Percentiles rank a stretch among this genome's conserved stretches.
These are phyloP conservation scores for Claviceps sp. DNA, from an alignment of 2,329 filamentous ascomycete genomes.

Conservation along the genomic window DNA sequence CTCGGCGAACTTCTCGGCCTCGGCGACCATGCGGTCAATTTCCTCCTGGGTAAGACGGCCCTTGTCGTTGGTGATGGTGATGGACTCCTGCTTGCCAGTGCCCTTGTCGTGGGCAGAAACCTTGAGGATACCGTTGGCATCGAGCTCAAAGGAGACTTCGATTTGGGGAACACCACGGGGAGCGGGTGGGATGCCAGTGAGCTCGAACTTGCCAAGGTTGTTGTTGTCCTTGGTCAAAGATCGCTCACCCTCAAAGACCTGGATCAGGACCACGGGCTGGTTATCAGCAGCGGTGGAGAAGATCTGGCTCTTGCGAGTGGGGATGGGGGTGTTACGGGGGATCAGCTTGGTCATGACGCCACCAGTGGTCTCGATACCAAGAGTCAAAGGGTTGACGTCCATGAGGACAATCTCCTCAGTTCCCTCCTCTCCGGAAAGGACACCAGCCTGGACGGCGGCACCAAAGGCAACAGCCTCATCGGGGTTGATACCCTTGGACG, in stretches of 20 bases:
- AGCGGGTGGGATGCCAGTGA: constrained; percentile 87
- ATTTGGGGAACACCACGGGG: constrained; percentile 96
- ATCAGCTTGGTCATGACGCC: constrained; percentile 98
- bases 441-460: constrained; percentile 92
- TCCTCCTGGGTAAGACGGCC: constrained; percentile 91
- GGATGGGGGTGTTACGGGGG: constrained; percentile 85
- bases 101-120: constrained; percentile 95
- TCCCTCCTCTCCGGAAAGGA: constrained; percentile 77
- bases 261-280: constrained; percentile 88
- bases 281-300: constrained; percentile 96
- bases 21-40: constrained; percentile 97
- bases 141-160: constrained; percentile 93
- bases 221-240: constrained; percentile 96
- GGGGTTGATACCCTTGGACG: constrained; percentile 98
- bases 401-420: constrained; percentile 77
- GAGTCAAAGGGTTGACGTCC: constrained; percentile 92
- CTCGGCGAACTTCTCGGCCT: constrained; percentile 97
- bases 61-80: constrained; percentile 99
- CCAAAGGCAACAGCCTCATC: constrained; percentile 98
- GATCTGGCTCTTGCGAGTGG: constrained; percentile 93
- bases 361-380: constrained; percentile 94
- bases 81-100: constrained; percentile 91
- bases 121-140: constrained; percentile 97
- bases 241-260: constrained; percentile 90
- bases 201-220: constrained; percentile 93